Evolutionary conservation across 352 stramenopile genomes (phyloP), one percentile per base, ranked within the genome.

Genomic region (Globisporangium paroecandrum): DNA sequence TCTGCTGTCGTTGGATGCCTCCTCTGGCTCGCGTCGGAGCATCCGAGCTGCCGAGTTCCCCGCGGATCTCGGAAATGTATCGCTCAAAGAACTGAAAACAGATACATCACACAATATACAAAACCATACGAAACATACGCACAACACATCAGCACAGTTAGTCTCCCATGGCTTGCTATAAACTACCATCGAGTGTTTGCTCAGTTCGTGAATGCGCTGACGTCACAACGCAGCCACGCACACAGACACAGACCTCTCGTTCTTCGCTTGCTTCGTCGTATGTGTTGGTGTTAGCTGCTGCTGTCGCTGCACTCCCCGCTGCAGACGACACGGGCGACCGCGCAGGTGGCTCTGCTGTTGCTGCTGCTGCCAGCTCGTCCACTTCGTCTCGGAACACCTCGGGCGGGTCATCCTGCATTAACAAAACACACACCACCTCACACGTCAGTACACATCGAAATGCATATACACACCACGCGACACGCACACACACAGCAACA

Each of bases 341-440:
- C n/a, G 27, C 51, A 24, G 61, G 29, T 29, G 25, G 38, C 38
- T 46, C 38, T 47, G 32, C 60, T 24, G 47, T 47, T 32, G 29
- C 29, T 32, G 4, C 7, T 32, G 29, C 18, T 69, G 62, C 20
- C 77, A 62, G 25, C 47, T 36, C 55, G 12, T 25, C 29, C 9
- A 53, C 36, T 9, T 64, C 56, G 27, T 41, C 43, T 36, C 47
- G 64, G 64, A 93, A 93, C 53, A 77, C 64, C 61, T 93, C 76
- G 6, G 84, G 84, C 46, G 77, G 79, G 65, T 93, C 84, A 53
- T 93, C 84, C 84, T 92, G 22, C 29, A 20, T 2, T 29, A 22
- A 10, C 20, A 62, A 24, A 46, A 18, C 13, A 18, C 12, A 54
- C 18, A 54, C 38, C 38, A 51, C 5, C n/a, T 43, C 38, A 63